phyloP scores from a whole-genome alignment of 768 basidiomycete species.

The Leucogyrophana mollusca region DNA sequence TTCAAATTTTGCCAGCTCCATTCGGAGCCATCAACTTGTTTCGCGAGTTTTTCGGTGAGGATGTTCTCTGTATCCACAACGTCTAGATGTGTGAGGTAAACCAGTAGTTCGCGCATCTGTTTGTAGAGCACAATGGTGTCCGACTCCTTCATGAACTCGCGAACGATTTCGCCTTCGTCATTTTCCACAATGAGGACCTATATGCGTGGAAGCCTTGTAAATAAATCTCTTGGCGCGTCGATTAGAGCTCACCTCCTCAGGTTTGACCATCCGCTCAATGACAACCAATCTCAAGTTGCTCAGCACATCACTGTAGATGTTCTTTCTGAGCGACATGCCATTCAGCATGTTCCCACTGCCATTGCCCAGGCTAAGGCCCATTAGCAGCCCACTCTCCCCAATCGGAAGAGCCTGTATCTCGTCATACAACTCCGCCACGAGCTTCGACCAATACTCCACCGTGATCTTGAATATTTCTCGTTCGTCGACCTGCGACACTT shows the following conservation, averaged over 20 bases:
- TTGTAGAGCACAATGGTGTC: slow-evolving; percentile 99
- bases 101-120: slow-evolving; percentile 95
- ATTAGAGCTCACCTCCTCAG: slow-evolving; percentile 87
- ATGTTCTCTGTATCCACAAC: slow-evolving; percentile 96
- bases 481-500: slow-evolving; percentile 96
- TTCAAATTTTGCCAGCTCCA: slow-evolving; percentile 99
- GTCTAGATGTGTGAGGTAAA: slow-evolving; percentile 97
- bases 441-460: slow-evolving; percentile 94
- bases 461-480: slow-evolving; percentile 99
- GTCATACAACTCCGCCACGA: slow-evolving; percentile 95
- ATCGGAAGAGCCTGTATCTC: slow-evolving; percentile 93
- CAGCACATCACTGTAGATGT: slow-evolving; percentile 92
- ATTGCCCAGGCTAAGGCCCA: slow-evolving; percentile 80
- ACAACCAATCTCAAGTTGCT: slow-evolving; percentile 93
- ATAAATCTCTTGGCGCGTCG: not conserved
- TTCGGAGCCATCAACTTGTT: slow-evolving; percentile 96
- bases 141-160: slow-evolving; percentile 98
- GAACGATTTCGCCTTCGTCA: slow-evolving; percentile 98
- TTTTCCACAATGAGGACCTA: slow-evolving; percentile 98
- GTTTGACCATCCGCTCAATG: slow-evolving; percentile 99
- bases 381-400: slow-evolving; percentile 80
- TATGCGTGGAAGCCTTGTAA: slow-evolving; percentile 7
- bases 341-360: slow-evolving; percentile 66
- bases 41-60: slow-evolving; percentile 93
- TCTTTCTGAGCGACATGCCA: slow-evolving; percentile 83